These are phyloP conservation scores for Colletotrichum limetticola DNA, from an alignment of 2,329 filamentous ascomycete genomes.

Conservation along the genomic window DNA sequence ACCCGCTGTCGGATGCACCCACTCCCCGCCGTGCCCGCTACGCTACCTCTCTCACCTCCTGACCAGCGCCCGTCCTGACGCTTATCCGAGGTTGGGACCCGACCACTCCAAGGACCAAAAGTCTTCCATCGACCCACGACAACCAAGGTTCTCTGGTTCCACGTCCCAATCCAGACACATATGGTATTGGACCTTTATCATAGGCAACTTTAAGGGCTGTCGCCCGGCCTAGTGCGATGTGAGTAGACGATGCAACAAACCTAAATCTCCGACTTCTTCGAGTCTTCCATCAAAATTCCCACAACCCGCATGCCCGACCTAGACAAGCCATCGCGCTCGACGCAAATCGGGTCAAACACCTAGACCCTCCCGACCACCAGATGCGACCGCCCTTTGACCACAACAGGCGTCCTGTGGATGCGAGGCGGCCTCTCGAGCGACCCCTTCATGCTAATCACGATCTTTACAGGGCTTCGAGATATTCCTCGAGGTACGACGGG, in stretches of 20 bases:
- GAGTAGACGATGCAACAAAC: constrained; percentile 27
- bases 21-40: constrained; percentile 35
- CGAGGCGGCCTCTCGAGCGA: constrained; percentile 27
- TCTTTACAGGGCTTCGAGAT: constrained; percentile 61
- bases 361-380: constrained; percentile 1
- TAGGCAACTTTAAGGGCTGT: constrained; percentile 35
- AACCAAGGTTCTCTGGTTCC: constrained; percentile 32
- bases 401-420: constrained; percentile 25
- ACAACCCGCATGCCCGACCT: constrained; percentile 10
- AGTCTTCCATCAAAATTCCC: neutral
- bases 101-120: constrained; percentile 28
- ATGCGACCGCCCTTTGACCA: constrained; percentile 31
- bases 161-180: constrained; percentile 34
- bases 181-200: constrained; percentile 34
- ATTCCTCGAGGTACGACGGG: constrained; percentile 69
- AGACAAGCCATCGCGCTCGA: constrained; percentile 1
- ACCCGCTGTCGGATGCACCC: constrained; percentile 34
- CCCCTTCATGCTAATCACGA: constrained; percentile 30
- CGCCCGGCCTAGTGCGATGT: constrained; percentile 37
- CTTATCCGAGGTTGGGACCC: constrained; percentile 35
- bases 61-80: constrained; percentile 22
- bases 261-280: neutral
- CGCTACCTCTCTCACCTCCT: constrained; percentile 21
- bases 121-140: constrained; percentile 34
- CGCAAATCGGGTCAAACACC: neutral